Conservation (phyloP, 192 early-diverging fungal genomes). For the Coemansia erecta region DNA sequence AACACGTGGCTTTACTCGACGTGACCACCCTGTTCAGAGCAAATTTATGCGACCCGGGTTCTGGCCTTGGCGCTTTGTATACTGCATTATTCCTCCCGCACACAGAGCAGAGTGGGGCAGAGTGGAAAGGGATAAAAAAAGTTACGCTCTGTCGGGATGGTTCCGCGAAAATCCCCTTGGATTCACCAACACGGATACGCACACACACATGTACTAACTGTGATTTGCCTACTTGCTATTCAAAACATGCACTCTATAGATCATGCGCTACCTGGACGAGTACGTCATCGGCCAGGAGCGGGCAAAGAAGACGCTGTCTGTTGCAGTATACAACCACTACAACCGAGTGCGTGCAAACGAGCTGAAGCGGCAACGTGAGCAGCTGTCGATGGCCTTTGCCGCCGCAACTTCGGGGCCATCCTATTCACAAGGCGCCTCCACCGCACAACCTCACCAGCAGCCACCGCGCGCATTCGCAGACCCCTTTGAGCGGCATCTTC, state of each 20-base stretch:
- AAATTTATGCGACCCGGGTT: no score
- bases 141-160: no score
- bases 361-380: slow-evolving; percentile 47
- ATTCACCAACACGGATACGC: no score
- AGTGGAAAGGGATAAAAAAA: no score
- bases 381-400: slow-evolving; percentile 46
- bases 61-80: no score
- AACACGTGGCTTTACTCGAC: background rate
- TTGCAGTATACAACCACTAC: slow-evolving; percentile 88
- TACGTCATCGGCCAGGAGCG: slow-evolving; percentile 85
- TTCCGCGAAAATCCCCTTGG: no score
- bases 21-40: no score
- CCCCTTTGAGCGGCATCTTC: slow-evolving; percentile 15
- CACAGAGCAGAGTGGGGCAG: no score
- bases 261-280: slow-evolving; percentile 76
- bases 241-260: slow-evolving; percentile 44
- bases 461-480: slow-evolving; percentile 31
- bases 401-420: slow-evolving; percentile 13
- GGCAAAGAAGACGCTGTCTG: slow-evolving; percentile 78
- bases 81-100: no score
- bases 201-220: no score
- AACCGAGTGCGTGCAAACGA: slow-evolving; percentile 70
- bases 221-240: background rate
- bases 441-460: slow-evolving; percentile 7
- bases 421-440: slow-evolving; percentile 3